Evolutionary conservation across 2,329 filamentous ascomycete genomes (phyloP), one percentile per base, ranked within the genome.

Genomic region (Periconia sp.): DNA sequence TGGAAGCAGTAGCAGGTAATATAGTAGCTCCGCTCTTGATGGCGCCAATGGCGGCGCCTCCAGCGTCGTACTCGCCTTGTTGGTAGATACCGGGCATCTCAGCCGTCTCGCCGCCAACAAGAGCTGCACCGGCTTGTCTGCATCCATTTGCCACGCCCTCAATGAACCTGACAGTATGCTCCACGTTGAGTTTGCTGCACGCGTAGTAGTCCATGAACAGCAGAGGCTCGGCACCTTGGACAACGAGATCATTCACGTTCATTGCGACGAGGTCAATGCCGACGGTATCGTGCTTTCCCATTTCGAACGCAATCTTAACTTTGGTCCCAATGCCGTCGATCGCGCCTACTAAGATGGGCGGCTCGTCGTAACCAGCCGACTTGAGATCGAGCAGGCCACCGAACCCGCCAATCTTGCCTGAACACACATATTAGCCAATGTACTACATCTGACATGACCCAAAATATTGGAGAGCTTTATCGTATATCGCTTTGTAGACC

Each of bases 191-290:
- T 69, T 87, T 87, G 70, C 89, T 91, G 79, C 92, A 96, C 48
- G 91, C 92, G 73, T 95, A 96, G 80, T 95, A 97, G 76, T 99
- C 94, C 50, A 97, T 85, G 81, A 99, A 97, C 79, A 94, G 94
- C 53, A 97, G 80, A 2, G 94, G 92, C 57, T 94, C 89, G 10
- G 94, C 94, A 40, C 94, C 94, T 75, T 97, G 92, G 7, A 97
- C 94, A 37, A 99, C 86, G 0, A 99, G 80, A 65, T 99, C 94
- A 71, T 99, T 99, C 66, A 97, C 94, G 70, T 96, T 97, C 92
- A 97, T 97, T 56, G 94, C 94, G 4, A 99, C 94, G 24, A 99
- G 82, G 68, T 99, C 94, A 59, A 99, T 91, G 48, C 94, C 94
- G 9, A 99, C 92, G 3, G 92, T 96, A 70, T 92, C 86, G 73